Percentiles rank a stretch among this genome's conserved stretches.
phyloP scores from a whole-genome alignment of 1,284 basidiomycete species.

The Macrocystidia cucumis region DNA sequence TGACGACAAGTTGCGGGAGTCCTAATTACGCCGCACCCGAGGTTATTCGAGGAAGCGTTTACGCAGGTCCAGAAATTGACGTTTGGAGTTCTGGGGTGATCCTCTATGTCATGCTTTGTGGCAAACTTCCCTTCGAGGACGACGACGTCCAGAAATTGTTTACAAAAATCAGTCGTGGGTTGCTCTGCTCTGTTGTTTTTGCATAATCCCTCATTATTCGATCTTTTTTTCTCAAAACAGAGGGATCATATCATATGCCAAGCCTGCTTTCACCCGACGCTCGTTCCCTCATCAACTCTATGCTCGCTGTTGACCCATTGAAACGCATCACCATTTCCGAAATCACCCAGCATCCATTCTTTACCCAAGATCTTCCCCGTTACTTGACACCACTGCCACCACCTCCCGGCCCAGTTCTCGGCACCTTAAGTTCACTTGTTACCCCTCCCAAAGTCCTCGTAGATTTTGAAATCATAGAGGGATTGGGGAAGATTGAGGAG shows the following conservation, averaged over 20 bases:
- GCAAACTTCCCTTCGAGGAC: slow-evolving; percentile 90
- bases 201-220: slow-evolving; percentile 1
- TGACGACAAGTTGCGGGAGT: slow-evolving; percentile 92
- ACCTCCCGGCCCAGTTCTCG: slow-evolving; percentile 70
- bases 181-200: slow-evolving; percentile 3
- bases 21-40: slow-evolving; percentile 97
- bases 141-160: slow-evolving; percentile 89
- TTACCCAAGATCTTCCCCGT: slow-evolving; percentile 75
- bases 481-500: slow-evolving; percentile 85
- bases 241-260: slow-evolving; percentile 82
- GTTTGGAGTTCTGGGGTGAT: slow-evolving; percentile 98
- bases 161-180: slow-evolving; percentile 85
- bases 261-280: slow-evolving; percentile 73
- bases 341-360: slow-evolving; percentile 86
- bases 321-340: slow-evolving; percentile 89
- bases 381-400: slow-evolving; percentile 85
- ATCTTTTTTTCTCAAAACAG: slow-evolving; percentile 27
- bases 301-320: slow-evolving; percentile 89
- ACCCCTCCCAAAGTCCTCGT: slow-evolving; percentile 48
- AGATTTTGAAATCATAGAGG: slow-evolving; percentile 75
- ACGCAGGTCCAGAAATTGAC: slow-evolving; percentile 94
- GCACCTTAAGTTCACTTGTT: slow-evolving; percentile 63
- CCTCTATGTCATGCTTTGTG: slow-evolving; percentile 92
- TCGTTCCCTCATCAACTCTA: slow-evolving; percentile 68
- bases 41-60: slow-evolving; percentile 88